phyloP scores from a whole-genome alignment of 2,329 filamentous ascomycete species.

The Tolypocladium tundrense region DNA sequence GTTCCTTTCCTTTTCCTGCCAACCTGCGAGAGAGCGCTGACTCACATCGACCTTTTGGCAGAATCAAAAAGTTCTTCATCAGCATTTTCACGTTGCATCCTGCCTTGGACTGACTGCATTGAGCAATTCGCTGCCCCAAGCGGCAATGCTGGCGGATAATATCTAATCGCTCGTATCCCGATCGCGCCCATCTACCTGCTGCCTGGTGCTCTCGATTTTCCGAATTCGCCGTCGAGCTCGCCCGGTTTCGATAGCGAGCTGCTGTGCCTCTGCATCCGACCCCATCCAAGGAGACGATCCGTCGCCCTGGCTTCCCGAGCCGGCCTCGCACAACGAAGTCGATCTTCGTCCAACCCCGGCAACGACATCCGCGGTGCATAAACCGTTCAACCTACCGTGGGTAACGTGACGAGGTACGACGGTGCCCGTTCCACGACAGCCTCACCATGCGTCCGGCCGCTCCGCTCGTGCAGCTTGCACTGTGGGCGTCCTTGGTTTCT shows the following conservation, averaged over 20 bases:
- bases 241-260: neutral
- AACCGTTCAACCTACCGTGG: neutral
- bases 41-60: neutral
- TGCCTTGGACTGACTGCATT: neutral
- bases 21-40: neutral
- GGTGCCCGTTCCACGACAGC: neutral
- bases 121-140: neutral
- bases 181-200: neutral
- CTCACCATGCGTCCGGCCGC: constrained; percentile 29
- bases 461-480: constrained; percentile 33
- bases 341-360: neutral
- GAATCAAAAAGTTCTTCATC: neutral
- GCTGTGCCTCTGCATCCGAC: neutral
- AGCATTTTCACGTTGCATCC: neutral
- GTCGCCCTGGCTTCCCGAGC: neutral
- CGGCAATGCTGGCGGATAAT: neutral
- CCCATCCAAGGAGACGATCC: neutral
- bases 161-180: neutral
- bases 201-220: neutral
- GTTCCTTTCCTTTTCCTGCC: neutral
- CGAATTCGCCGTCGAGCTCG: neutral
- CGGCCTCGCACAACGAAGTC: constrained; percentile 1
- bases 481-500: constrained; percentile 33
- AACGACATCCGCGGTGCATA: neutral
- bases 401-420: constrained; percentile 1